Conservation (phyloP, 306 rosid genomes). For the Castanospermum australe region DNA sequence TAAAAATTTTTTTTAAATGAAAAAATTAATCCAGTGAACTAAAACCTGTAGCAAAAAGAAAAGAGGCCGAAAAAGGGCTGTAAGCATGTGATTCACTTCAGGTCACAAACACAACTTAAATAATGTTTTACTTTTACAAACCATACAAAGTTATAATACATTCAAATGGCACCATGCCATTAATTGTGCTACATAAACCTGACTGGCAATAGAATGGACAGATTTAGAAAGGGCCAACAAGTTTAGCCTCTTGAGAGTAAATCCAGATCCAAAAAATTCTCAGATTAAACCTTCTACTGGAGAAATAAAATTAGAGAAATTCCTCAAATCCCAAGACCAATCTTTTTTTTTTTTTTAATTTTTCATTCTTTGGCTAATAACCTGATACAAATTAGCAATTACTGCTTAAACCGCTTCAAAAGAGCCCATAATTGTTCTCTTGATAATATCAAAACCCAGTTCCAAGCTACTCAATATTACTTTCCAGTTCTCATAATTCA, state of each 20-base stretch:
- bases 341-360: background rate
- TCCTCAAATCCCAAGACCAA: background rate
- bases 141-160: too few relatives aligned
- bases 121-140: background rate
- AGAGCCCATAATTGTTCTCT: background rate
- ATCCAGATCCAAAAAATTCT: background rate
- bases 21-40: background rate
- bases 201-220: too few relatives aligned
- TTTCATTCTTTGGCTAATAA: background rate
- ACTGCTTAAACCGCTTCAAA: background rate
- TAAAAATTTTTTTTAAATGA: background rate
- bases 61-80: background rate
- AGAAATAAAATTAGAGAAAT: background rate
- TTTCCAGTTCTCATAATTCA: background rate
- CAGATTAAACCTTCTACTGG: background rate
- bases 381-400: background rate
- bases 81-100: background rate
- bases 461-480: background rate
- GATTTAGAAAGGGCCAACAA: background rate
- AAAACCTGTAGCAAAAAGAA: too few relatives aligned
- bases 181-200: too few relatives aligned
- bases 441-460: background rate
- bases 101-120: background rate
- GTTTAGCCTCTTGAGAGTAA: background rate
- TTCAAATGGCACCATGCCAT: too few relatives aligned